phyloP scores from a whole-genome alignment of 768 basidiomycete genomes.

The Kwoniella heveanensis region DNA sequence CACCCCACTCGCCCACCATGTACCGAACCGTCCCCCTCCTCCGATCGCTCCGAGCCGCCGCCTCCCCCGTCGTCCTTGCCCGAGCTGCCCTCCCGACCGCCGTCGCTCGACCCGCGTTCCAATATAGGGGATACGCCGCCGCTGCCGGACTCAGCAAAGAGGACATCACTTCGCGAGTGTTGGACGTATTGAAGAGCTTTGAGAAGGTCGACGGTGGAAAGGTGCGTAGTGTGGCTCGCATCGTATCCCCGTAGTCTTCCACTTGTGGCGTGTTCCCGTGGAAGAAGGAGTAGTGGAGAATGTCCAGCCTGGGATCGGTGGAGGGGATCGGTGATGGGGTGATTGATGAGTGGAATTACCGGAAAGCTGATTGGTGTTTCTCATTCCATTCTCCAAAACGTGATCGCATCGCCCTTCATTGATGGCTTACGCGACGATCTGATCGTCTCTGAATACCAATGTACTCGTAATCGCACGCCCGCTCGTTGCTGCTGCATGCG shows the following conservation, averaged over 20 bases:
- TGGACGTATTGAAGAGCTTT: constrained; percentile 82
- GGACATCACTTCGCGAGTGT: constrained; percentile 70
- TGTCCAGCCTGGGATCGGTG: background rate
- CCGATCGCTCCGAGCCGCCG: constrained; percentile 23
- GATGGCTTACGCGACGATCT: too few species aligned
- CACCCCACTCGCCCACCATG: constrained; percentile 6
- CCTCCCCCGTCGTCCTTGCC: constrained; percentile 15
- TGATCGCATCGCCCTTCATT: too few species aligned
- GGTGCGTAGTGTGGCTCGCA: constrained; percentile 58
- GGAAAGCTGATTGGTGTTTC: constrained; percentile 22
- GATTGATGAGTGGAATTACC: constrained; percentile 1
- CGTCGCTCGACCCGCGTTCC: background rate
- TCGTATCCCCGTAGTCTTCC: too few species aligned
- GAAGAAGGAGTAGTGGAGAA: background rate
- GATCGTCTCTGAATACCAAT: too few species aligned
- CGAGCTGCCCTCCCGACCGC: constrained; percentile 11
- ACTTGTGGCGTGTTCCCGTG: too few species aligned
- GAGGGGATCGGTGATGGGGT: background rate
- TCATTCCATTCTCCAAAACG: too few species aligned
- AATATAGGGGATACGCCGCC: constrained; percentile 63
- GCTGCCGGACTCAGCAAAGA: constrained; percentile 68
- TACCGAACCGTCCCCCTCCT: constrained; percentile 43
- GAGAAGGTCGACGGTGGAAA: constrained; percentile 82
- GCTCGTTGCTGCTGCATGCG: too few species aligned
- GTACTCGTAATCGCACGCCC: too few species aligned